These are phyloP conservation scores for Sungouiella thailandica DNA, from an alignment of 805 yeast genomes.

Conservation along the genomic window DNA sequence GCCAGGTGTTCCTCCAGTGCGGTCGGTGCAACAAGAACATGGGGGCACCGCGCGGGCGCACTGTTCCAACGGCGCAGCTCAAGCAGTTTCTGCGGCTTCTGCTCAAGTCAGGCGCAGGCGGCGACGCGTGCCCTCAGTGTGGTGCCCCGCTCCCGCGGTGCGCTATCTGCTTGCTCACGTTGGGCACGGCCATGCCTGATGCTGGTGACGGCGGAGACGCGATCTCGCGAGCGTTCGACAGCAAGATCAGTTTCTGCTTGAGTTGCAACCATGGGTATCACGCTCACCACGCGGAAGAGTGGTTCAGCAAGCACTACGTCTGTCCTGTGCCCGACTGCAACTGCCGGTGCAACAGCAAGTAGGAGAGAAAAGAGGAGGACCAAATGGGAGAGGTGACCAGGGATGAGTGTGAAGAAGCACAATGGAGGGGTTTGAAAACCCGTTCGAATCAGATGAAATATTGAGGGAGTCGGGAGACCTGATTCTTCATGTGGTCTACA, in stretches of 20 bases:
- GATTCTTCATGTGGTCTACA: too few species aligned
- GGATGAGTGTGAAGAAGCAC: not conserved
- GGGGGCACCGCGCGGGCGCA: conserved; percentile 30
- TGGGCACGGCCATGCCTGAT: conserved; percentile 60
- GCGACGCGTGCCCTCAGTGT: conserved; percentile 69
- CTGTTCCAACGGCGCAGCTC: too few species aligned
- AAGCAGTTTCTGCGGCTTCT: too few species aligned
- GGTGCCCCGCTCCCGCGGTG: conserved; percentile 86
- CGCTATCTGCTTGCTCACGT: conserved; percentile 76
- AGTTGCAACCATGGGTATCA: conserved; percentile 93
- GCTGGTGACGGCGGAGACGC: not conserved
- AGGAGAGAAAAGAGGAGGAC: conserved; percentile 5
- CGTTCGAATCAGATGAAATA: too few species aligned
- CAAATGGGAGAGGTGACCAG: too few species aligned
- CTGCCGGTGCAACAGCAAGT: conserved; percentile 70
- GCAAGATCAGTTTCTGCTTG: conserved; percentile 90
- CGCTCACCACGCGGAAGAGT: conserved; percentile 91
- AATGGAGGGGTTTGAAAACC: too few species aligned
- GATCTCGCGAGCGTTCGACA: conserved; percentile 10
- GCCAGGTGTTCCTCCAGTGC: conserved; percentile 81
- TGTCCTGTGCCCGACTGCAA: conserved; percentile 95
- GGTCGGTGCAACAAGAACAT: conserved; percentile 74
- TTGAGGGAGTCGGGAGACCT: too few species aligned
- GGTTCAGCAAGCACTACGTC: conserved; percentile 83
- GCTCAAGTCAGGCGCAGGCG: conserved; percentile 17